Base-by-base conservation (phyloP, 306 rosid genomes). In the Echinosophora koreensis region DNA sequence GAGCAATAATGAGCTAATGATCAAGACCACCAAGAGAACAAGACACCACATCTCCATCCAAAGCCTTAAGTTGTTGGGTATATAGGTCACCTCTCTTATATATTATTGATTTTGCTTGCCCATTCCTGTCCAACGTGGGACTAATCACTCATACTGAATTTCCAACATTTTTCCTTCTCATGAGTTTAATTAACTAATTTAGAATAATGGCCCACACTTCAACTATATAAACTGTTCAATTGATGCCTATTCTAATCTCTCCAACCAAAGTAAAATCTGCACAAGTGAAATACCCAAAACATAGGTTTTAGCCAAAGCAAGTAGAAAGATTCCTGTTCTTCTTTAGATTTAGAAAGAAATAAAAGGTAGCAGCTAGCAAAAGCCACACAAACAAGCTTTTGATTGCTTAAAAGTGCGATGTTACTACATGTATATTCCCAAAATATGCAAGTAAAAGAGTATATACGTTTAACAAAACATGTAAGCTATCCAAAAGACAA, bases 401-500 rank as follows among this genome's bases (percentile, higher is more conserved):
- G 11, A 59, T 47, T 14, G 15, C 54, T 49, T 50, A 18, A 18
- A 62, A 63, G 77, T 15, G 70, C 5, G n/a, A 18, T 55, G 7
- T 27, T 37, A 54, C 52, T 38, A 55, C 14, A 54, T 37, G 51
- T 34, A 41, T 28, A 51, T 17, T 38, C 28, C 15, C 15, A 64
- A 22, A 37, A 39, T 39, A 54, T 56, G 39, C n/a, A 35, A 76
- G 41, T 34, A 64, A 65, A 14, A 27, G 22, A 76, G 47, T 50
- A 17, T 50, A 39, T 22, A 63, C 17, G 32, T 71, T 76, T 54
- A 65, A 59, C 54, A 69, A 66, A 84, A 84, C 22, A 50, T 12
- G 78, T 47, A 32, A 8, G 8, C 84, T 84, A 71, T 84, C 77
- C 41, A 14, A 77, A 70, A 56, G 61, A 30, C 8, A 5, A 73